phyloP scores from a whole-genome alignment of 495 filamentous ascomycete species.

The Penicillium ochrochloron region DNA sequence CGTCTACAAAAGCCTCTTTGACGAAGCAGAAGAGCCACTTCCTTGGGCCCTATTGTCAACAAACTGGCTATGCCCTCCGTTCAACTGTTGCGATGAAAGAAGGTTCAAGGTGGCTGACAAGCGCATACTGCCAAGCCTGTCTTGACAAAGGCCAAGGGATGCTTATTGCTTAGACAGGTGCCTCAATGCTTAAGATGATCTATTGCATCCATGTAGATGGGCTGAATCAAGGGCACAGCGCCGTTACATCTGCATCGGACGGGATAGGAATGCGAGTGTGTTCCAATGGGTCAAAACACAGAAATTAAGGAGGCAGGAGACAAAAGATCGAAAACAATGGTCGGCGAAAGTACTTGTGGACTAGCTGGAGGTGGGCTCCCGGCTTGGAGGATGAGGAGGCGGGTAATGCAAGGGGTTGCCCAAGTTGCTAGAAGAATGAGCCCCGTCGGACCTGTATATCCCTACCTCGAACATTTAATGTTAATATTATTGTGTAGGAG shows the following conservation, averaged over 20 bases:
- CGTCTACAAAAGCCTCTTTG: not conserved
- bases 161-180: not conserved
- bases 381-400: not conserved
- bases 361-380: not conserved
- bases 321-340: not conserved
- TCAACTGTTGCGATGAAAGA: not conserved
- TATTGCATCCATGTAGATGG: not conserved
- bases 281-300: not conserved
- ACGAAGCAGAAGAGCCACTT: not conserved
- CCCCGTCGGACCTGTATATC: conserved; percentile 17
- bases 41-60: not conserved
- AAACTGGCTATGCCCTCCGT: not conserved
- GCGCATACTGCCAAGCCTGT: not conserved
- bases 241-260: not conserved
- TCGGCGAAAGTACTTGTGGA: not conserved
- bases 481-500: not conserved
- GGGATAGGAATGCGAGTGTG: not conserved
- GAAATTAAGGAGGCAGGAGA: not conserved
- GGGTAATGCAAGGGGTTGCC: conserved; percentile 27
- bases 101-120: not conserved
- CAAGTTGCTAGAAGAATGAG: conserved; percentile 29
- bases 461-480: conserved; percentile 11
- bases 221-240: not conserved
- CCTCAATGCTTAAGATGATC: not conserved
- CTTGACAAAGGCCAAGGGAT: not conserved